Evolutionary conservation across 2,329 filamentous ascomycete species (phyloP).

Genomic region (Scedosporium minutisporum): DNA sequence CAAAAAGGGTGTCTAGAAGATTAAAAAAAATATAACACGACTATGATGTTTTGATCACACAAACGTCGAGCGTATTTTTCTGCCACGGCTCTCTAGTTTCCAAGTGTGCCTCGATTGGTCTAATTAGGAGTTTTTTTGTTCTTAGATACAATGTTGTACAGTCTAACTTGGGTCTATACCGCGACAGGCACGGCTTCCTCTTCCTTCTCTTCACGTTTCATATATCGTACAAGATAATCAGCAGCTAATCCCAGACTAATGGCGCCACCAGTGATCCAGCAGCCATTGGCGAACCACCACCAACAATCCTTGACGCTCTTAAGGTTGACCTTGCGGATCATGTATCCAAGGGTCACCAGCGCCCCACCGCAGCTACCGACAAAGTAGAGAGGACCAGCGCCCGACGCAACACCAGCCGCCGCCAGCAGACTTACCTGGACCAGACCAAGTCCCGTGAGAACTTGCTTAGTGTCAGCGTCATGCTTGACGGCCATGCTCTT

Average conservation of each 20-base stretch:
- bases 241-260: conserved; percentile 48
- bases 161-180: conserved; percentile 3
- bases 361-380: conserved; percentile 58
- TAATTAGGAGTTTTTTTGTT: not conserved
- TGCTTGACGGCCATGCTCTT: conserved; percentile 81
- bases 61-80: not conserved
- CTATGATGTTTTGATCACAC: conserved; percentile 10
- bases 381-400: conserved; percentile 62
- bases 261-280: conserved; percentile 56
- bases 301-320: conserved; percentile 59
- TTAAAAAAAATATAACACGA: conserved; percentile 18
- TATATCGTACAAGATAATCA: conserved; percentile 48
- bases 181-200: not conserved
- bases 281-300: conserved; percentile 70
- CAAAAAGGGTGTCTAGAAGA: conserved; percentile 30
- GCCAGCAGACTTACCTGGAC: conserved; percentile 61
- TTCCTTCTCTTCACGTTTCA: conserved; percentile 2
- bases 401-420: conserved; percentile 56
- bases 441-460: conserved; percentile 60
- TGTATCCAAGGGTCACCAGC: conserved; percentile 47
- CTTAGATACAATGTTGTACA: conserved; percentile 6
- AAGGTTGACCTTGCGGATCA: conserved; percentile 59
- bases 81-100: not conserved
- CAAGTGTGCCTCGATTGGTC: conserved; percentile 1
- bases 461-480: conserved; percentile 64